Base-by-base conservation (phyloP, 2,329 filamentous ascomycete species). In the Aspergillus latus region DNA sequence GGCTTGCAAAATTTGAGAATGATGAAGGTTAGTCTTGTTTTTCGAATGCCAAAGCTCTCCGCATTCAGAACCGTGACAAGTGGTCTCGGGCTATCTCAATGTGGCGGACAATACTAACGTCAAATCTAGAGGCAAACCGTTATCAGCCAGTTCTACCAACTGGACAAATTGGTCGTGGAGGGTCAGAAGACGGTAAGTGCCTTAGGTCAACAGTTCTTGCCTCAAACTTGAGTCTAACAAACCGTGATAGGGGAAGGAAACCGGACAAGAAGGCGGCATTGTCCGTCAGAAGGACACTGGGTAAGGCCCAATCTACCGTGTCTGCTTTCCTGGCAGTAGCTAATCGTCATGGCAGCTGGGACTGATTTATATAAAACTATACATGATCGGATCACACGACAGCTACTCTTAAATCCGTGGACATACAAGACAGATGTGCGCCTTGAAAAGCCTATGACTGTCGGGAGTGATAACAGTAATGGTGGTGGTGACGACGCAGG, bases 81-180 rank as follows among this genome's bases (percentile, higher is more conserved):
- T 8, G 34, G 43, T 29, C 39, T 28, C 40, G 26, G 40, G 15
- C 37, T 28, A 16, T 56, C 39, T 26, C 34, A 42, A n/a, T 15
- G 39, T 15, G 10, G 15, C 36, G 37, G 48, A 43, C 26, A 13
- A 21, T 46, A 29, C 69, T 83, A 60, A 82, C 71, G 10, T 50
- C 9, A 44, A 15, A 30, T 58, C 66, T 78, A 97, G 94, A 88
- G 94, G 72, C 94, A 97, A 88, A 95, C 93, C 9, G 83, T 94
- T 49, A 85, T 99, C 69, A 95, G 92, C 72, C 90, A 96, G 72
- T 97, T 97, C 77, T 97, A 90, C 78, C 89, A 97, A 76, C 75
- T 95, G 60, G 92, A 97, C 71, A 83, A 86, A 69, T 82, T 99
- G 75, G 94, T 99, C 11, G 90, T 99, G 0, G 94, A 99, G 76